Conservation (phyloP, 2,329 filamentous ascomycete species). For the Colletotrichum sublineola region DNA sequence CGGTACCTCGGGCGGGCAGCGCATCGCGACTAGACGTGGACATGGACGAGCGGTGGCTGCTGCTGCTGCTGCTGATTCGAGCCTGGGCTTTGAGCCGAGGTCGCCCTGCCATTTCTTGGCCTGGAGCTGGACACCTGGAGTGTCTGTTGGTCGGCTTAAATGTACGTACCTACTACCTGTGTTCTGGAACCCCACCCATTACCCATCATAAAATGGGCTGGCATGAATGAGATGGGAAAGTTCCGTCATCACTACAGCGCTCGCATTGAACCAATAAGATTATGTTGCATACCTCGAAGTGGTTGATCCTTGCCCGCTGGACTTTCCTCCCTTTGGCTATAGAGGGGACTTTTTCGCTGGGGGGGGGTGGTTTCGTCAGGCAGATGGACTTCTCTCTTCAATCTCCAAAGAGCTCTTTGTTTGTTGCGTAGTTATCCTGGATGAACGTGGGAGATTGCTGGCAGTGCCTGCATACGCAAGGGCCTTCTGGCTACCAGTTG, state of each 20-base stretch:
- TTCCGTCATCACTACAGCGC: not conserved
- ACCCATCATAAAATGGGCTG: not conserved
- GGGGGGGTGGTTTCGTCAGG: too few species aligned
- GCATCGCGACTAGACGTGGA: constrained; percentile 30
- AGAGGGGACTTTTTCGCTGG: too few species aligned
- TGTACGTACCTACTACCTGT: not conserved
- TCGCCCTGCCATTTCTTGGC: not conserved
- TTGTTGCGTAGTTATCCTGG: not conserved
- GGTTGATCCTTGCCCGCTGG: constrained; percentile 17
- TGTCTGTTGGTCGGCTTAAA: not conserved
- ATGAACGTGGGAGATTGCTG: not conserved
- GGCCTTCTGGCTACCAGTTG: not conserved
- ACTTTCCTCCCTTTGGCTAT: not conserved
- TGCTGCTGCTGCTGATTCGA: not conserved
- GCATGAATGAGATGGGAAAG: constrained; percentile 36
- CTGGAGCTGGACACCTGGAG: not conserved
- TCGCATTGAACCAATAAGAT: constrained; percentile 39
- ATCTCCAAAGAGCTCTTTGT: not conserved
- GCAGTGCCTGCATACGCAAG: not conserved
- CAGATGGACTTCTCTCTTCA: not conserved
- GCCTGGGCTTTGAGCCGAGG: constrained; percentile 28
- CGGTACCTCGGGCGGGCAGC: constrained; percentile 17
- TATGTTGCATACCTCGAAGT: constrained; percentile 29
- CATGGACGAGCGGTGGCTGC: not conserved
- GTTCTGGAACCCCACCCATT: constrained; percentile 4